Base-by-base conservation (phyloP, 768 basidiomycete genomes). In the Termitomyces sp. region DNA sequence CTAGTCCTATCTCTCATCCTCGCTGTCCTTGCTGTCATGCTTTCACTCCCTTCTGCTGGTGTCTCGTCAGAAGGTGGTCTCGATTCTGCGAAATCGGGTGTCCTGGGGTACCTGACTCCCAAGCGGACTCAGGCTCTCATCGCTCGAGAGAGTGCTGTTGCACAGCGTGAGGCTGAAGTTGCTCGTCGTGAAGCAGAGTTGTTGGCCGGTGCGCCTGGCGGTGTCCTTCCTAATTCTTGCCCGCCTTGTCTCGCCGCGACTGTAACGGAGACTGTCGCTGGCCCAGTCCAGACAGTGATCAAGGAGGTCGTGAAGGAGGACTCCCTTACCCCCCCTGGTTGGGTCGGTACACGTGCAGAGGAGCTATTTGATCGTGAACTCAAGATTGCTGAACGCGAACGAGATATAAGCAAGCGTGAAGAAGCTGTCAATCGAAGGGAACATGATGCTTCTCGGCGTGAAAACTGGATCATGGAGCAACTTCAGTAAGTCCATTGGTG, bases 391-490 rank as follows among this genome's bases (percentile, higher is more conserved):
- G 92, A 93, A 54, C 80, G 92, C 58, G 92, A 94, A 64, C 82
- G 91, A 28, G 92, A 94, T 60, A 91, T 93, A 56, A 86, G 90
- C 65, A 85, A 87, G 53, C 88, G 92, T 38, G 92, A 94, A 71
- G 92, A 94, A 68, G 81, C 76, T 50, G 85, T 93, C 60, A 93
- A 93, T 66, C 87, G 88, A 56, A 78, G 92, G 56, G 92, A 94
- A 68, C 88, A 92, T 43, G 92, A 94, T 66, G 90, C 91, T 54
- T 85, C 90, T 51, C 83, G 91, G 64, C 90, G 92, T 57, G 92
- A 94, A 70, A 79, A 76, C 30, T 94, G 92, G 92, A 92, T 94
- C 65, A 92, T 94, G 91, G 92, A 94, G 61, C 92, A 94, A 65
- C 82, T 94, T 36, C 85, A 90, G 92, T 94, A 77, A 63, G 86